phyloP scores from a whole-genome alignment of 2,329 filamentous ascomycete species.

The Magnaporthiopsis poae region DNA sequence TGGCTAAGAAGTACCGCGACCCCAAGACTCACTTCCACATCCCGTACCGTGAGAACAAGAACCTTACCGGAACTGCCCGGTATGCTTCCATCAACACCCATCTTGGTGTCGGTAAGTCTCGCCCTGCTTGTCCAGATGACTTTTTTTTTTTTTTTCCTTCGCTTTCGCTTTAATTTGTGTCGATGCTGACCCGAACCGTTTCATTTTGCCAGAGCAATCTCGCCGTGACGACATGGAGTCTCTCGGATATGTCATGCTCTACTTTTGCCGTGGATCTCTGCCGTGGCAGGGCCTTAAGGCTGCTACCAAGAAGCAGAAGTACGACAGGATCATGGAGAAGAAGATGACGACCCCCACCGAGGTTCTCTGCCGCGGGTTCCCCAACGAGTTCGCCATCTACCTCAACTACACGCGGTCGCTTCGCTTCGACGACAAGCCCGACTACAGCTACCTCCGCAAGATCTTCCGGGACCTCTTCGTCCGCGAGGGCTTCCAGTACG shows the following conservation, averaged over 20 bases:
- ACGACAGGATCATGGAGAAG: slow-evolving; percentile 99
- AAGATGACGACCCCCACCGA: slow-evolving; percentile 99
- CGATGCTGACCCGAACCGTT: neutral
- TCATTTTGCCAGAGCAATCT: slow-evolving; percentile 61
- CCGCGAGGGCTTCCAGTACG: slow-evolving; percentile 97
- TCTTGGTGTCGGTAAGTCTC: slow-evolving; percentile 69
- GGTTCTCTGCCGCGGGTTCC: slow-evolving; percentile 96
- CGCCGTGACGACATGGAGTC: slow-evolving; percentile 99
- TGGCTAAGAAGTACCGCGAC: slow-evolving; percentile 99
- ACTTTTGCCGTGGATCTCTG: slow-evolving; percentile 97
- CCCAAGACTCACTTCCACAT: slow-evolving; percentile 99
- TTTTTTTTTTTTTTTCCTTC: neutral
- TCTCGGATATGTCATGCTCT: slow-evolving; percentile 97
- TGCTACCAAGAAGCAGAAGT: slow-evolving; percentile 99
- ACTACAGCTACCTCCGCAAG: slow-evolving; percentile 99
- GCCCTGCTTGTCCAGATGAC: neutral
- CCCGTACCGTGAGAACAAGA: slow-evolving; percentile 99
- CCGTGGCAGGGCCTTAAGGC: slow-evolving; percentile 98
- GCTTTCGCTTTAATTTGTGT: neutral
- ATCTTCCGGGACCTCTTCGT: slow-evolving; percentile 99
- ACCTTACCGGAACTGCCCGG: slow-evolving; percentile 94
- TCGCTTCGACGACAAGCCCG: slow-evolving; percentile 98
- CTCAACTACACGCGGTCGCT: slow-evolving; percentile 98
- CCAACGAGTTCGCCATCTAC: slow-evolving; percentile 99
- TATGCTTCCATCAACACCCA: slow-evolving; percentile 99